Percentiles rank a stretch among this genome's conserved stretches.
Evolutionary conservation across 2,329 filamentous ascomycete species (phyloP).

Genomic region (Epichloe gansuensis): DNA sequence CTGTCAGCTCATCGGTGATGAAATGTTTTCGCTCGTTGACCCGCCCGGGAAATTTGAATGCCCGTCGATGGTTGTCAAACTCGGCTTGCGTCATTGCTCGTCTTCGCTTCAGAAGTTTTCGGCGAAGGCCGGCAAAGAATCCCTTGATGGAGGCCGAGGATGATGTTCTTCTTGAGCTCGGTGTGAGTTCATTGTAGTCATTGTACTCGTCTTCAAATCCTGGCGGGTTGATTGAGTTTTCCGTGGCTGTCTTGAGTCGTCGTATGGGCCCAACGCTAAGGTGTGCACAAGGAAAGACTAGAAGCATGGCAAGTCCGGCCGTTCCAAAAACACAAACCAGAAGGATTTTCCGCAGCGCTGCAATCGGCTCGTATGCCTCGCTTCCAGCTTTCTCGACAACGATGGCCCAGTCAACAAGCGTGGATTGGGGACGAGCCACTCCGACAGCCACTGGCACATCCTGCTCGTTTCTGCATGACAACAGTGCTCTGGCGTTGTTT

Average conservation of each 20-base stretch:
- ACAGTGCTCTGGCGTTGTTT: conserved; percentile 55
- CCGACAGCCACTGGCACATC: conserved; percentile 61
- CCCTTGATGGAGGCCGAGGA: conserved; percentile 34
- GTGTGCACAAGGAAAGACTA: conserved; percentile 70
- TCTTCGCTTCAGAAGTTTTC: conserved; percentile 22
- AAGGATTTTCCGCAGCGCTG: conserved; percentile 63
- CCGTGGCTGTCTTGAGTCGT: conserved; percentile 60
- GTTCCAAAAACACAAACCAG: conserved; percentile 79
- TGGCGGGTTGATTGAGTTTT: conserved; percentile 56
- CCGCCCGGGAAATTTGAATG: conserved; percentile 75
- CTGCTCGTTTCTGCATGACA: conserved; percentile 64
- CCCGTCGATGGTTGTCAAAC: conserved; percentile 30
- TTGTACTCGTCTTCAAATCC: conserved; percentile 40
- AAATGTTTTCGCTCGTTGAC: conserved; percentile 64
- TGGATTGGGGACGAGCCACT: conserved; percentile 55
- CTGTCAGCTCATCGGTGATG: conserved; percentile 73
- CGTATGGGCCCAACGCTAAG: conserved; percentile 70
- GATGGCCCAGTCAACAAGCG: conserved; percentile 69
- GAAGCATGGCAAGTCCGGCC: conserved; percentile 54
- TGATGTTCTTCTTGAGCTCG: conserved; percentile 28
- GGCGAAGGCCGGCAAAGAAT: conserved; percentile 24
- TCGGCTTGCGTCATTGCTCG: conserved; percentile 13
- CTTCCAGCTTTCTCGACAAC: conserved; percentile 61
- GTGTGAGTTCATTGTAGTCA: conserved; percentile 31
- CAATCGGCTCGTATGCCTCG: conserved; percentile 68